phyloP scores from a whole-genome alignment of 2,329 filamentous ascomycete species.

The Amphichorda felina region DNA sequence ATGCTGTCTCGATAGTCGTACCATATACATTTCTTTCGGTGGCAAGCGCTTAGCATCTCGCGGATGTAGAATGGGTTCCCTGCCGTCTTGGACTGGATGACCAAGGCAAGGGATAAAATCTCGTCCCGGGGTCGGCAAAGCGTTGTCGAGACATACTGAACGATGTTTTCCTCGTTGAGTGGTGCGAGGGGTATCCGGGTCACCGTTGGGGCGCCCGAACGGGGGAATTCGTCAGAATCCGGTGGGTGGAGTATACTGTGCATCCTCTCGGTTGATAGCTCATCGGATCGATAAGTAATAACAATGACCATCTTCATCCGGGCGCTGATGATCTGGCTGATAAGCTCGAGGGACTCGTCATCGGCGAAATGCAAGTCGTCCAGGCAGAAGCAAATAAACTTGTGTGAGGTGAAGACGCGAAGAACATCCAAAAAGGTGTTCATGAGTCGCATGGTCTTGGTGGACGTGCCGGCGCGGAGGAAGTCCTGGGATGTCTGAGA shows the following conservation, averaged over 20 bases:
- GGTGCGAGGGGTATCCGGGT: slow-evolving; percentile 64
- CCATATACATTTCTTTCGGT: slow-evolving; percentile 79
- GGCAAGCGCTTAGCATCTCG: slow-evolving; percentile 80
- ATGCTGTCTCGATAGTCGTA: slow-evolving; percentile 75
- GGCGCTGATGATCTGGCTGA: slow-evolving; percentile 66
- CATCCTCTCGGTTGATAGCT: slow-evolving; percentile 44
- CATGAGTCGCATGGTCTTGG: slow-evolving; percentile 63
- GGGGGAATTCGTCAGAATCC: slow-evolving; percentile 37
- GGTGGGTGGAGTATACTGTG: slow-evolving; percentile 40
- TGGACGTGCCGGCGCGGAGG: slow-evolving; percentile 42
- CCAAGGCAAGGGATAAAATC: slow-evolving; percentile 64
- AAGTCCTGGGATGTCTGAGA: slow-evolving; percentile 44
- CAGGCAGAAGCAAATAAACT: slow-evolving; percentile 77
- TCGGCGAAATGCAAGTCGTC: slow-evolving; percentile 91
- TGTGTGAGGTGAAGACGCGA: slow-evolving; percentile 68
- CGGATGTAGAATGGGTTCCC: slow-evolving; percentile 88
- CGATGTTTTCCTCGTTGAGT: slow-evolving; percentile 67
- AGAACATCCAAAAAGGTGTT: slow-evolving; percentile 82
- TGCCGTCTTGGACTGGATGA: slow-evolving; percentile 78
- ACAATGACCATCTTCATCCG: slow-evolving; percentile 75
- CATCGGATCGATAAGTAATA: slow-evolving; percentile 61
- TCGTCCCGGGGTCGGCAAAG: slow-evolving; percentile 64
- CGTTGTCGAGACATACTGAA: slow-evolving; percentile 71
- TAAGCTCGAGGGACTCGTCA: slow-evolving; percentile 72
- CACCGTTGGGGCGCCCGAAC: slow-evolving; percentile 38